phyloP scores from a whole-genome alignment of 768 basidiomycete species.

The Suillus americanus region DNA sequence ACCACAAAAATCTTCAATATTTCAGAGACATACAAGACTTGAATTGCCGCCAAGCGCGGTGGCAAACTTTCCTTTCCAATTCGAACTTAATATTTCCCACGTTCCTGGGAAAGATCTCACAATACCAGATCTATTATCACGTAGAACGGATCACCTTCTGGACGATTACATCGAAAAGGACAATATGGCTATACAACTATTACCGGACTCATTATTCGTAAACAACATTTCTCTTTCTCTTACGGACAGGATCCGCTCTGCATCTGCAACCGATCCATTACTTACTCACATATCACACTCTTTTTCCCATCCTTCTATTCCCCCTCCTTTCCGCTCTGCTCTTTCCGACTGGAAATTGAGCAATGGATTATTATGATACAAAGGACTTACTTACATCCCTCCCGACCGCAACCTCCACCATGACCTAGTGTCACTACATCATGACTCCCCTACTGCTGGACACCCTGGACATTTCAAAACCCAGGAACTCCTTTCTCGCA shows the following conservation, averaged over 20 bases:
- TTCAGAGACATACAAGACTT: conserved; percentile 3
- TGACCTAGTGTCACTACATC: too few relatives aligned
- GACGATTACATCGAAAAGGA: not conserved
- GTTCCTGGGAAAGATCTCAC: conserved; percentile 11
- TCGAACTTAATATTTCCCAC: not conserved
- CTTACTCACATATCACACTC: too few relatives aligned
- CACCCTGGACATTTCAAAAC: not conserved
- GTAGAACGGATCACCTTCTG: not conserved
- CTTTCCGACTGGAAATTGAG: not conserved
- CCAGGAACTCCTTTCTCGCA: not conserved
- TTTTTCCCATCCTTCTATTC: not conserved
- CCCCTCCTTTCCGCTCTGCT: not conserved
- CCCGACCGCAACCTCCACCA: too few relatives aligned
- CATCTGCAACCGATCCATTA: too few relatives aligned
- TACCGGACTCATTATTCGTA: too few relatives aligned
- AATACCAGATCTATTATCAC: not conserved
- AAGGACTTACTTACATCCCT: not conserved
- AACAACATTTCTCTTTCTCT: too few relatives aligned
- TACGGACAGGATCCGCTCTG: too few relatives aligned
- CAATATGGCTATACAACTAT: too few relatives aligned
- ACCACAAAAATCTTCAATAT: conserved; percentile 25
- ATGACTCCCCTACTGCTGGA: not conserved
- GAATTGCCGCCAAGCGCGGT: conserved; percentile 38
- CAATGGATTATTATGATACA: rapidly evolving
- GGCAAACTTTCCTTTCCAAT: not conserved